Evolutionary conservation across 371 early-diverging fungal species (phyloP), one percentile per base, ranked within the genome.

Genomic region (Dichotomocladium elegans): DNA sequence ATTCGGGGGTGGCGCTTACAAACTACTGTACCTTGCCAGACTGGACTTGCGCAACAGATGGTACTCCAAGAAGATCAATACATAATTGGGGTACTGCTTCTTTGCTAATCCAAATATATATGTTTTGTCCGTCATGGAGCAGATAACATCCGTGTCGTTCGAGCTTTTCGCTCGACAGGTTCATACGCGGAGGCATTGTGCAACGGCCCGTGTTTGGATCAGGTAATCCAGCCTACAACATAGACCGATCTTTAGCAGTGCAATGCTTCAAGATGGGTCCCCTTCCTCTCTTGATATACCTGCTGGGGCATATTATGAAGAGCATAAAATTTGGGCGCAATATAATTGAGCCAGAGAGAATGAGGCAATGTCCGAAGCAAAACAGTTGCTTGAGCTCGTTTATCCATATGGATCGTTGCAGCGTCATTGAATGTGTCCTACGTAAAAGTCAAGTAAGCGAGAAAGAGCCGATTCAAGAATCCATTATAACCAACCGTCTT

Each of bases 21-120:
- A 28, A 4, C 3, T 51, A 44, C 49, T 47, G 57, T 67, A 64
- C 69, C 62, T 58, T 61, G 22, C 68, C 68, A 14, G 72, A 64
- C 30, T 66, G 61, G 17, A 72, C 60, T 19, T 68, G 61, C 19
- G 34, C 33, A 25, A 66, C 51, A 28, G 62, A 60, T 25, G 68
- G 55, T 2, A 61, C 70, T 21, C 78, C 81, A 24, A 90, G 70
- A 27, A 90, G 52, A 44, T 72, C 72, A 43, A 65, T 77, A 47
- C 79, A 74, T 4, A 91, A 55, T 37, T 81, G 73, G 5, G 89
- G 84, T 12, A 74, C 68, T n/a, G 74, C 82, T 3, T 70, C 77
- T 47, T 86, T 75, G 14, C 91, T 88, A 27, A 94, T 61, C 92
- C 92, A 93, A 22, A 94, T 35, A 56, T 82, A 86, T 17, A 88